phyloP scores from a whole-genome alignment of 2,329 filamentous ascomycete species.

The Arthrobotrys sphaeroides region DNA sequence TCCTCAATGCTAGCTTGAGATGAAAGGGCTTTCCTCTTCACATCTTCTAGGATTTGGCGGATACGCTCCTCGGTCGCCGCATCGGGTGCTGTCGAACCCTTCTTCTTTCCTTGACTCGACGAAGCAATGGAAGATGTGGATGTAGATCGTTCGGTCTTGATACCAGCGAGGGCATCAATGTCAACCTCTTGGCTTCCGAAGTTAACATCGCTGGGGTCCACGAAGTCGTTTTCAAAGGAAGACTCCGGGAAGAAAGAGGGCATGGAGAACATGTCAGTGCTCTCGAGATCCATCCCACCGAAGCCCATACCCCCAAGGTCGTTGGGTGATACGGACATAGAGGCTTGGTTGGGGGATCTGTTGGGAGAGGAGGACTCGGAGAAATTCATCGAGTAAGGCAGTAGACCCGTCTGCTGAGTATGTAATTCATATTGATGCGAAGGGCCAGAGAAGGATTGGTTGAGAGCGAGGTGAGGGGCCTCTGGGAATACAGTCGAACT shows the following conservation, averaged over 20 bases:
- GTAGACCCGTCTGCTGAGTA: constrained; percentile 93
- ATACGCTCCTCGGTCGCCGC: constrained; percentile 88
- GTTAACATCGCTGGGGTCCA: constrained; percentile 62
- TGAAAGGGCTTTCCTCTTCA: constrained; percentile 68
- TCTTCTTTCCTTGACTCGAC: constrained; percentile 65
- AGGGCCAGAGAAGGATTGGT: constrained; percentile 72
- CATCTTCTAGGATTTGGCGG: constrained; percentile 87
- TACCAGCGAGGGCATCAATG: constrained; percentile 68
- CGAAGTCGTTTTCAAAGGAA: constrained; percentile 65
- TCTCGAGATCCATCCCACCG: constrained; percentile 59
- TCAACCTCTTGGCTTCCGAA: constrained; percentile 76
- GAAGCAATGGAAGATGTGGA: constrained; percentile 47
- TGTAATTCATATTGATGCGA: constrained; percentile 96
- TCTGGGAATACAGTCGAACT: constrained; percentile 55
- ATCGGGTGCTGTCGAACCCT: constrained; percentile 61
- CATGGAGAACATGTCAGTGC: constrained; percentile 66
- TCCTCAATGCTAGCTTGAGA: constrained; percentile 58
- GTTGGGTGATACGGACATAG: constrained; percentile 65
- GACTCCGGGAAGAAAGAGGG: constrained; percentile 78
- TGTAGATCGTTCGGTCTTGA: constrained; percentile 59
- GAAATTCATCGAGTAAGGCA: constrained; percentile 82
- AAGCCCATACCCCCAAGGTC: constrained; percentile 63
- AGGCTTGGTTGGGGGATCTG: constrained; percentile 68
- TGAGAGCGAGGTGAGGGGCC: constrained; percentile 55
- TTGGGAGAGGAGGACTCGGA: constrained; percentile 69